phyloP scores from a whole-genome alignment of 176 grass and related monocot species.

The Tillandsia fasciculata region DNA sequence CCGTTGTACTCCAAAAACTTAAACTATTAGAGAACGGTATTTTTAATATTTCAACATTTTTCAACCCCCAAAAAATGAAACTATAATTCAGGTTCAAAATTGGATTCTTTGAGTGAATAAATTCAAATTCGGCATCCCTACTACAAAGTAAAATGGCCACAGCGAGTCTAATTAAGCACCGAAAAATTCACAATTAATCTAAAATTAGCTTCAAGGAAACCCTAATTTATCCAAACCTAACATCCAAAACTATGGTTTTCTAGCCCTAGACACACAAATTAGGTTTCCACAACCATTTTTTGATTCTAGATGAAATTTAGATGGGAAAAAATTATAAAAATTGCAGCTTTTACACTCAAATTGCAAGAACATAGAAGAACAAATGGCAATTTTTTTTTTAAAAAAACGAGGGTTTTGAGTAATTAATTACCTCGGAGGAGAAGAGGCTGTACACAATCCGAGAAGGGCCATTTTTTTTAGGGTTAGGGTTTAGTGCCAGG shows the following conservation, averaged over 20 bases:
- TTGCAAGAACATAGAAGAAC: neutral
- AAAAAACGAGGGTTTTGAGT: neutral
- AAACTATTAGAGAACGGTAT: too few relatives aligned
- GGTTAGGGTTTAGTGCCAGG: neutral
- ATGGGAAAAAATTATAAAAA: too few relatives aligned
- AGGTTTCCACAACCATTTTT: too few relatives aligned
- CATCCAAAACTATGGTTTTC: too few relatives aligned
- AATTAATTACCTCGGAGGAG: slow-evolving; percentile 15
- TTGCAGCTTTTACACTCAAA: too few relatives aligned
- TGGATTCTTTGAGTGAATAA: neutral
- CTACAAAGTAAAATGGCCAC: neutral
- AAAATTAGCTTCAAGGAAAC: too few relatives aligned
- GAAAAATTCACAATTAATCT: neutral
- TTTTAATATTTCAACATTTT: too few relatives aligned
- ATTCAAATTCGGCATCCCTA: neutral
- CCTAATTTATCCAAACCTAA: too few relatives aligned
- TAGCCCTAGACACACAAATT: too few relatives aligned
- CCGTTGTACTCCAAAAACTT: too few relatives aligned
- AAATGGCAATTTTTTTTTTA: neutral
- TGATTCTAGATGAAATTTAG: too few relatives aligned
- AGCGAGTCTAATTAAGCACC: neutral
- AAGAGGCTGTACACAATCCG: slow-evolving; percentile 16
- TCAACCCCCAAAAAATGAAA: neutral
- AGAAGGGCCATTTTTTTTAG: slow-evolving; percentile 20
- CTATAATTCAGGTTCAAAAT: neutral